phyloP scores from a whole-genome alignment of 495 filamentous ascomycete genomes.

The Aspergillus nidulans region DNA sequence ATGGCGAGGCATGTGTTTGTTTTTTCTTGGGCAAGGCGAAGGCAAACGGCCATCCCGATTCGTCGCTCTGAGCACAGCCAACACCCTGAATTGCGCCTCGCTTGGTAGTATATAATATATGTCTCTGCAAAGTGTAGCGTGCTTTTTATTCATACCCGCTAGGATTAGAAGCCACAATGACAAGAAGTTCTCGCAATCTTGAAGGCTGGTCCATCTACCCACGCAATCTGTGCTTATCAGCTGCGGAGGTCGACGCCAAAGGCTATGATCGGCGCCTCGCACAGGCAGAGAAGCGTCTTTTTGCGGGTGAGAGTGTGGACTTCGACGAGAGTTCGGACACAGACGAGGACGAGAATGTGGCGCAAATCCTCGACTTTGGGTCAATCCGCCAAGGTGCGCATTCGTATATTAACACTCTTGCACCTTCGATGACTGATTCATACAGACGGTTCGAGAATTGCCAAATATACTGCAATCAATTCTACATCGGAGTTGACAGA shows the following conservation, averaged over 20 bases:
- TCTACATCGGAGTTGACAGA: background rate
- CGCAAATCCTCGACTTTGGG: background rate
- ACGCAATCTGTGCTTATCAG: background rate
- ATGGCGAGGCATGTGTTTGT: background rate
- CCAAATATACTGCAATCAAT: background rate
- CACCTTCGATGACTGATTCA: background rate
- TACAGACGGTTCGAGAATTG: background rate
- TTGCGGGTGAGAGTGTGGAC: background rate
- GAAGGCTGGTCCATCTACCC: background rate
- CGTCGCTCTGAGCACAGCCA: background rate
- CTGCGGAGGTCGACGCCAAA: background rate
- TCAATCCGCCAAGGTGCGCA: background rate
- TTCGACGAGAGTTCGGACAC: background rate
- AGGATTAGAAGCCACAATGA: background rate
- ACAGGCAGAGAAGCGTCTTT: background rate
- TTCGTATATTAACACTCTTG: background rate
- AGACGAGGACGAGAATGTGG: background rate
- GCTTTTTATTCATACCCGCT: background rate
- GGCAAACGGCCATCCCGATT: background rate
- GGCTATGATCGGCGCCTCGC: background rate
- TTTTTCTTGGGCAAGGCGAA: background rate
- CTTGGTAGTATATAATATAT: background rate
- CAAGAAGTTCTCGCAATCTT: background rate
- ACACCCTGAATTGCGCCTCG: background rate
- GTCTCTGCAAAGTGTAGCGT: background rate